A percentile compares a stretch with the other conserved stretches of the same genome.
These are phyloP conservation scores for Russula ochroleuca DNA, from an alignment of 768 basidiomycete genomes.

Conservation along the genomic window DNA sequence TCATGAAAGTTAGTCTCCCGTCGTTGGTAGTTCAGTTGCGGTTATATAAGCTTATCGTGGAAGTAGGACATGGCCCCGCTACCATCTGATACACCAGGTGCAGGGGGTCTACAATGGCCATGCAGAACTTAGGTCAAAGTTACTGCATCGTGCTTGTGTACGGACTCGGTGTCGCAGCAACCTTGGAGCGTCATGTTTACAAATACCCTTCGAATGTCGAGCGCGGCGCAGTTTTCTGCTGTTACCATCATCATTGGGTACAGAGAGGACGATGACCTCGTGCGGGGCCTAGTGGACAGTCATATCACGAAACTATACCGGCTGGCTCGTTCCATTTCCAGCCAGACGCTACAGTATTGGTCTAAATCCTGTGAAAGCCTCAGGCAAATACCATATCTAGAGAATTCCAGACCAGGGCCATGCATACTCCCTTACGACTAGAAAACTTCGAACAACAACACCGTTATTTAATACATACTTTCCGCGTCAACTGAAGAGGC, in stretches of 20 bases:
- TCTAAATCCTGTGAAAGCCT: too few species aligned
- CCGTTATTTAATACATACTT: too few species aligned
- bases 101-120: slow-evolving; percentile 21
- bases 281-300: too few species aligned
- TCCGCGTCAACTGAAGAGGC: background rate
- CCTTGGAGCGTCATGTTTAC: background rate
- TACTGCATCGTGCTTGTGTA: background rate
- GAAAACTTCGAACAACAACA: too few species aligned
- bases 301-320: too few species aligned
- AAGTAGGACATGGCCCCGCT: slow-evolving; percentile 18
- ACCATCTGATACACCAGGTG: slow-evolving; percentile 16
- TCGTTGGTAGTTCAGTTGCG: background rate
- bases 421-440: too few species aligned
- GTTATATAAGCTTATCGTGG: background rate
- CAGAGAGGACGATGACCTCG: background rate
- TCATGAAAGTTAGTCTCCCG: slow-evolving; percentile 18
- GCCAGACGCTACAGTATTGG: too few species aligned
- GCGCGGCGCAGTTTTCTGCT: background rate
- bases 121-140: background rate
- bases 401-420: too few species aligned
- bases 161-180: background rate
- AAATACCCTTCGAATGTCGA: background rate
- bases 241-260: background rate
- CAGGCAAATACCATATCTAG: too few species aligned
- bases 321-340: too few species aligned